A percentile compares a stretch with the other conserved stretches of the same genome.
These are phyloP conservation scores for Platanus orientalis DNA, from an alignment of 164 flowering plant genomes.

Conservation along the genomic window DNA sequence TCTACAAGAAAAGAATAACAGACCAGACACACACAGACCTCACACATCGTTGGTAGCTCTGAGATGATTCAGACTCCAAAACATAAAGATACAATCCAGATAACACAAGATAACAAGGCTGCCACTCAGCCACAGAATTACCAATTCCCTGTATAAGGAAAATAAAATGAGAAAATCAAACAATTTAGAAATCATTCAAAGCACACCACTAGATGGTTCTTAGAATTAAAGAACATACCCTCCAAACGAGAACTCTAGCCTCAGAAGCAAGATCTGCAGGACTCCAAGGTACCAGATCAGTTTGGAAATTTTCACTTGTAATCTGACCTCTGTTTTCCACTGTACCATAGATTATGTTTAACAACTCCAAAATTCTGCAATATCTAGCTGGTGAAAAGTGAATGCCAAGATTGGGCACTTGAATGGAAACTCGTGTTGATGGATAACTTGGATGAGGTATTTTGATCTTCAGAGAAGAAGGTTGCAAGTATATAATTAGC, in stretches of 20 bases:
- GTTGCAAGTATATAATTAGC: not conserved
- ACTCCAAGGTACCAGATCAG: slow-evolving; percentile 53
- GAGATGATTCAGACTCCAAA: slow-evolving; percentile 71
- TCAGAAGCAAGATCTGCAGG: slow-evolving; percentile 69
- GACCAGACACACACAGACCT: slow-evolving; percentile 40
- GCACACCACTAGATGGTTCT: not conserved
- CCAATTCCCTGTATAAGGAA: slow-evolving; percentile 77
- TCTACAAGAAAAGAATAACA: slow-evolving; percentile 4
- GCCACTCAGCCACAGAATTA: slow-evolving; percentile 90
- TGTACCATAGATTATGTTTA: slow-evolving; percentile 54
- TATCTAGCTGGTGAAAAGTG: slow-evolving; percentile 92
- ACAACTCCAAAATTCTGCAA: slow-evolving; percentile 57
- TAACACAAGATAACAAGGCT: slow-evolving; percentile 76
- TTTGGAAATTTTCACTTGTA: slow-evolving; percentile 31
- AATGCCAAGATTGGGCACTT: slow-evolving; percentile 88
- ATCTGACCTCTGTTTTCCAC: slow-evolving; percentile 34
- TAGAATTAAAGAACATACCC: slow-evolving; percentile 38
- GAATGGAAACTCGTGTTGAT: slow-evolving; percentile 77
- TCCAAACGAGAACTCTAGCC: slow-evolving; percentile 90
- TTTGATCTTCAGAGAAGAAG: slow-evolving; percentile 54
- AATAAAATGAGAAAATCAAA: slow-evolving; percentile 2
- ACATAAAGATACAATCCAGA: slow-evolving; percentile 85
- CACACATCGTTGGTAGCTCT: slow-evolving; percentile 66
- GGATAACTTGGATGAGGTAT: slow-evolving; percentile 85
- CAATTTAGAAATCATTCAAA: not conserved